Conservation (phyloP, 2,329 filamentous ascomycete genomes). For the Pseudocercospora vitis region DNA sequence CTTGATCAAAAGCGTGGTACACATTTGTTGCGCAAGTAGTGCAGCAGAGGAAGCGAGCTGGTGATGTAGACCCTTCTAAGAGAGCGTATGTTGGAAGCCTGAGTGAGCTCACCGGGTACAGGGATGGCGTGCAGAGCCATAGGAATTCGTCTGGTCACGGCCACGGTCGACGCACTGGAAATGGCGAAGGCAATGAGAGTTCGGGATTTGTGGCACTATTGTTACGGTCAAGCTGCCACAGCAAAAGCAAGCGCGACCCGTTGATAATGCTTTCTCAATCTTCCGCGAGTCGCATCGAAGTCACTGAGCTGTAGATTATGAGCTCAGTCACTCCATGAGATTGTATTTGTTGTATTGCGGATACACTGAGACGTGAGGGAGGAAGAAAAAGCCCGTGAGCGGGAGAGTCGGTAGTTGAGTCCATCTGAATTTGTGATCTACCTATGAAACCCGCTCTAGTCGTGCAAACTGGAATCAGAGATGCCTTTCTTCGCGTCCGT, state of each 20-base stretch:
- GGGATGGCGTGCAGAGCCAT: too few relatives aligned
- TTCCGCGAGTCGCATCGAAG: conserved; percentile 33
- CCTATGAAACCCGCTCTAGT: conserved; percentile 14
- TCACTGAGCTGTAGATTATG: conserved; percentile 22
- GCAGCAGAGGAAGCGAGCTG: too few relatives aligned
- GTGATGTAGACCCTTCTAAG: too few relatives aligned
- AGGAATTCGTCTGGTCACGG: too few relatives aligned
- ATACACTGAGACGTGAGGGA: conserved; percentile 1
- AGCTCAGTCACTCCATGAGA: conserved; percentile 25
- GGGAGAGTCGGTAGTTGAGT: too few relatives aligned
- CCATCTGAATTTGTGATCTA: conserved; percentile 1
- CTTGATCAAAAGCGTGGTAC: too few relatives aligned
- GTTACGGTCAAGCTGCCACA: conserved; percentile 37
- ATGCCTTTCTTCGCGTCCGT: conserved; percentile 94
- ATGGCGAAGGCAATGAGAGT: too few relatives aligned
- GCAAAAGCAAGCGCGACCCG: conserved; percentile 32
- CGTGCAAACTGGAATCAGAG: conserved; percentile 70
- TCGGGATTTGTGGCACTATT: conserved; percentile 29
- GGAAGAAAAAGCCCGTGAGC: neutral
- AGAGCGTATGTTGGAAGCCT: too few relatives aligned
- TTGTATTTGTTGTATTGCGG: conserved; percentile 9
- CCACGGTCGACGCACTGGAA: too few relatives aligned
- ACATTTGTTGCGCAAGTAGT: too few relatives aligned
- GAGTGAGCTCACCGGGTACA: too few relatives aligned
- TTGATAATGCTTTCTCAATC: conserved; percentile 32